Evolutionary conservation across 768 basidiomycete species (phyloP).

Genomic region (Pleurotus tuber-regium): DNA sequence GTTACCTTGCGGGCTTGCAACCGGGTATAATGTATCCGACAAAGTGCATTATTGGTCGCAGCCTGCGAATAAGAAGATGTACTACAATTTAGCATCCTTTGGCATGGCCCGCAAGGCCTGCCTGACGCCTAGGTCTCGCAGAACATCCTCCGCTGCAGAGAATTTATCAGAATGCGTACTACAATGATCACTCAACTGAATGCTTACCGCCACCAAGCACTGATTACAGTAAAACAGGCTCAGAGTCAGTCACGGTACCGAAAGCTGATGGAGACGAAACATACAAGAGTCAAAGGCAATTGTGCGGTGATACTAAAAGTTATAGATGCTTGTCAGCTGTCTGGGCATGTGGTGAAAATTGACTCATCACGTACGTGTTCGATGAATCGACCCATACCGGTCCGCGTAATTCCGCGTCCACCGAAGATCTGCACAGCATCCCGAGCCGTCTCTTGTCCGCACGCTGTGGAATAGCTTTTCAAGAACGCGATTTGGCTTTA

Average conservation of each 20-base stretch:
- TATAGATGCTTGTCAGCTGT: neutral
- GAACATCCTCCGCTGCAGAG: conserved; percentile 56
- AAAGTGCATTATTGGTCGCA: no score
- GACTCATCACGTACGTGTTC: conserved; percentile 57
- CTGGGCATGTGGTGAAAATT: neutral
- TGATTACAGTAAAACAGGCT: neutral
- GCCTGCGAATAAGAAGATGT: no score
- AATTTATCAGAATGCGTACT: neutral
- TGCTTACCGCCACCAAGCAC: conserved; percentile 19
- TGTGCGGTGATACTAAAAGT: conserved; percentile 56
- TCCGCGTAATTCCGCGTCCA: conserved; percentile 81
- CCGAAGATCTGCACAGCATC: conserved; percentile 71
- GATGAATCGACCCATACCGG: conserved; percentile 75
- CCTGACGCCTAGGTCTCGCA: conserved; percentile 54
- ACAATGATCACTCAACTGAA: neutral
- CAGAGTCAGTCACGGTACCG: neutral
- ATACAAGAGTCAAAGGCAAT: conserved; percentile 62
- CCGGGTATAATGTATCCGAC: no score
- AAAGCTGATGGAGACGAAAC: conserved; percentile 29
- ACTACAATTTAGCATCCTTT: conserved; percentile 47
- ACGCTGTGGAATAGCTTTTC: conserved; percentile 64
- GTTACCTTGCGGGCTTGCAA: no score
- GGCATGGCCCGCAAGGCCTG: conserved; percentile 75
- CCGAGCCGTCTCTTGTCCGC: conserved; percentile 64
- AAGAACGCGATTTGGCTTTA: conserved; percentile 66